Base-by-base conservation (phyloP, 306 rosid genomes). In the Pyrus bretschneideri region DNA sequence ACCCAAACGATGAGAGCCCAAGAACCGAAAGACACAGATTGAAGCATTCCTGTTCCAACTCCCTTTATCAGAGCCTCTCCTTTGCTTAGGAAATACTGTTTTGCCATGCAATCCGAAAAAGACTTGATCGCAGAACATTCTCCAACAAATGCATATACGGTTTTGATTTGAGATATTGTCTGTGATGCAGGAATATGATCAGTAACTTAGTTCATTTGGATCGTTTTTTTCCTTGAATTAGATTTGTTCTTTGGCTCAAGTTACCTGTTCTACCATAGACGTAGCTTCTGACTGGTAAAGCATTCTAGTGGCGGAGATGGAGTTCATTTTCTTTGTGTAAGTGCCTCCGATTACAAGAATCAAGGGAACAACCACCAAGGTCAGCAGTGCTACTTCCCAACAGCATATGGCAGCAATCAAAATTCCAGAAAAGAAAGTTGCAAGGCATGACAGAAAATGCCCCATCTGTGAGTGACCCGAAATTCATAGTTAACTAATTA, bases 71-170 rank as follows among this genome's bases (percentile, higher is more conserved):
- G 84, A 59, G 98, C 97, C 87, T 91, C 98, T 74, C 83, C 88
- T 75, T 87, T 88, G 89, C 98, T 85, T 46, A 87, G 12, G 14
- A 70, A 13, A 71, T 84, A 79, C 84, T 85, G 88, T 67, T 86
- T 83, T 12, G 80, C 88, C 90, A 90, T 83, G 82, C 86, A 81
- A 72, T 88, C 83, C 33, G 81, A 71, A 75, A 93, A 91, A 33
- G 88, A 74, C 74, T 89, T 85, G 35, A 84, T 68, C 60, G 93
- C 92, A 14, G 83, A 79, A 19, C 54, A 71, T 84, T 93, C 98
- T 65, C 98, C 98, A 76, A 84, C 92, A 81, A 93, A 93, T 70
- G 97, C 93, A 77, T 93, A 93, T 23, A 93, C 98, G 67, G 96
- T 89, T 82, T 86, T 89, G 70, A 91, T 93, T 46, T 93, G 96